Conservation (phyloP, 2,329 filamentous ascomycete species). For the Plenodomus biglobosus region DNA sequence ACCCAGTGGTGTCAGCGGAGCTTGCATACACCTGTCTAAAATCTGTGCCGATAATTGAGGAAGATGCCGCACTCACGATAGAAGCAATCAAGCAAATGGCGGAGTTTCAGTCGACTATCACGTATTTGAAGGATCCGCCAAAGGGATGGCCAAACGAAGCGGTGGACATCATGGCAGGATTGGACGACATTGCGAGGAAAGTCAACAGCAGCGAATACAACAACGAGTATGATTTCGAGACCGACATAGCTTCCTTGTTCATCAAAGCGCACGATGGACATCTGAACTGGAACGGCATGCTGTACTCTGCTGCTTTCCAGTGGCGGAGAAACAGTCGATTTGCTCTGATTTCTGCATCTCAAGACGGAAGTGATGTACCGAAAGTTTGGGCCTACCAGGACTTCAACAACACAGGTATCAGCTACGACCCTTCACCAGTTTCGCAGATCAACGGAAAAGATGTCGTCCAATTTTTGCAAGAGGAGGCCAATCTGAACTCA, state of each 20-base stretch:
- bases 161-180: conserved; percentile 43
- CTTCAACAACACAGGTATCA: conserved; percentile 29
- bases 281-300: conserved; percentile 42
- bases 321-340: conserved; percentile 36
- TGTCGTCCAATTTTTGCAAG: conserved; percentile 38
- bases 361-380: conserved; percentile 31
- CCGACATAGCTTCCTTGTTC: conserved; percentile 37
- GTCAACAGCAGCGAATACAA: conserved; percentile 36
- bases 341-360: conserved; percentile 36
- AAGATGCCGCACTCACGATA: conserved; percentile 32
- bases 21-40: conserved; percentile 42
- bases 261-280: conserved; percentile 41
- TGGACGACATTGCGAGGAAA: conserved; percentile 40
- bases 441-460: conserved; percentile 43
- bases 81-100: conserved; percentile 38
- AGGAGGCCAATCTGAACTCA: conserved; percentile 29
- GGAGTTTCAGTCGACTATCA: conserved; percentile 47
- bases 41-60: conserved; percentile 37
- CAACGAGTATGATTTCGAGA: conserved; percentile 49
- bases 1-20: conserved; percentile 35
- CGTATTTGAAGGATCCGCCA: conserved; percentile 45
- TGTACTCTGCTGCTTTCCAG: conserved; percentile 40
- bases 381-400: conserved; percentile 38
- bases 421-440: conserved; percentile 39
- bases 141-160: conserved; percentile 41